Evolutionary conservation across 106 monocot species (phyloP).

Genomic region (Amphibolis antarctica): DNA sequence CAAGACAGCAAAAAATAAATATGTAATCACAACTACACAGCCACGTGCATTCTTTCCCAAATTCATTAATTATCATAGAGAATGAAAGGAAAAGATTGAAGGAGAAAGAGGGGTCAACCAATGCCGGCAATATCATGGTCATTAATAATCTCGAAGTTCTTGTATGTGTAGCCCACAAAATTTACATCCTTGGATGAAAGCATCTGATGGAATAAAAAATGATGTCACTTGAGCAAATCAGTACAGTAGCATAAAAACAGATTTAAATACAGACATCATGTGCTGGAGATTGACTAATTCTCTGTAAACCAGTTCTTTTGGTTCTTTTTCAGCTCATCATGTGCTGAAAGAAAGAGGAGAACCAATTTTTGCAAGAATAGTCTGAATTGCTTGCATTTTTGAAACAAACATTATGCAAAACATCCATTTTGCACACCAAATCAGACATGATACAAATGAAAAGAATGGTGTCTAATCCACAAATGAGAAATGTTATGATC

Average conservation of each 20-base stretch:
- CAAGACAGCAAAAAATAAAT: too few species aligned
- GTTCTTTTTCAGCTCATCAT: too few species aligned
- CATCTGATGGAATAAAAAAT: constrained; percentile 24
- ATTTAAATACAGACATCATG: neutral
- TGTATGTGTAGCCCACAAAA: constrained; percentile 49
- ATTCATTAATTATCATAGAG: neutral
- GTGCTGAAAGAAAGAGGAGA: neutral
- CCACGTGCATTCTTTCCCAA: neutral
- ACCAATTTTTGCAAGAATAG: too few species aligned
- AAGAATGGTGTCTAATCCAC: too few species aligned
- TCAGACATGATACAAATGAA: too few species aligned
- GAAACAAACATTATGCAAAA: too few species aligned
- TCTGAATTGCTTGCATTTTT: too few species aligned
- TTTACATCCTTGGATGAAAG: constrained; percentile 50
- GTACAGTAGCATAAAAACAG: neutral
- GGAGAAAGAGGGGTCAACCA: constrained; percentile 8
- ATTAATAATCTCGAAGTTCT: constrained; percentile 41
- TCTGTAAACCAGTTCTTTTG: too few species aligned
- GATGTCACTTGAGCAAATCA: neutral
- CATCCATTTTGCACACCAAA: too few species aligned
- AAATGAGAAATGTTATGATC: too few species aligned
- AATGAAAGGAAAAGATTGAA: neutral
- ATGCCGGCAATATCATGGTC: constrained; percentile 33
- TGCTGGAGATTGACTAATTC: too few species aligned
- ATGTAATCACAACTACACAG: neutral